phyloP scores from a whole-genome alignment of 148 eudicot genomes.

The Pouteria glomerata region DNA sequence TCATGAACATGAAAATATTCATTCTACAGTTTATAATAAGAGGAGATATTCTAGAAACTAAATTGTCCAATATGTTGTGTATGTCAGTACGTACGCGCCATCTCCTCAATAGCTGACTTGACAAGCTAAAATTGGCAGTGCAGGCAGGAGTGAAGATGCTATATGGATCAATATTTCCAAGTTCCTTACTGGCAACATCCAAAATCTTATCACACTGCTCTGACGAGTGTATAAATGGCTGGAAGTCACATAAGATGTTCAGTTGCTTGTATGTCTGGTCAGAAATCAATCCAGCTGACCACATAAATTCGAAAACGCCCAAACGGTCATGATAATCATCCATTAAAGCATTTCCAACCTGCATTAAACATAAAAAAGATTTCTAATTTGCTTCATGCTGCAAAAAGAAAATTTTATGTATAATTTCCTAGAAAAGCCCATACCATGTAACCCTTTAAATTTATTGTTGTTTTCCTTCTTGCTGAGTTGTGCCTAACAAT shows the following conservation, averaged over 20 bases:
- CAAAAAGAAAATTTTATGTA: background rate
- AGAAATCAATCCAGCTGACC: slow-evolving; percentile 94
- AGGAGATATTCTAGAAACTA: background rate
- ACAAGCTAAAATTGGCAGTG: slow-evolving; percentile 50
- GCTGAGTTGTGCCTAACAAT: slow-evolving; percentile 64
- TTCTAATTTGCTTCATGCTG: slow-evolving; percentile 1
- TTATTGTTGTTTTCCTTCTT: slow-evolving; percentile 33
- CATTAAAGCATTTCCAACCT: slow-evolving; percentile 95
- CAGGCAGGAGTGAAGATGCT: slow-evolving; percentile 94
- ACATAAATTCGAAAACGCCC: slow-evolving; percentile 85
- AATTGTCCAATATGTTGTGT: background rate
- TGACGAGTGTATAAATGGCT: slow-evolving; percentile 62
- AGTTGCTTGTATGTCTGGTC: slow-evolving; percentile 78
- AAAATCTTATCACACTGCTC: slow-evolving; percentile 44
- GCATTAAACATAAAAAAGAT: slow-evolving; percentile 12
- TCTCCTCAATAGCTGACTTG: slow-evolving; percentile 43
- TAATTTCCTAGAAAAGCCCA: slow-evolving; percentile 12
- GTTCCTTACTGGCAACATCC: slow-evolving; percentile 54
- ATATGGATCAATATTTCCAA: slow-evolving; percentile 82
- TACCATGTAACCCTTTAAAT: slow-evolving; percentile 93
- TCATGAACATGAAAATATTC: background rate
- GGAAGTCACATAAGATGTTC: slow-evolving; percentile 52
- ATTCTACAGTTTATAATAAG: background rate
- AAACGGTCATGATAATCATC: slow-evolving; percentile 79
- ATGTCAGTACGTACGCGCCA: slow-evolving; percentile 28